Percentiles rank a stretch among this genome's conserved stretches.
Evolutionary conservation across 306 rosid genomes (phyloP).

Genomic region (Quillaja saponaria): DNA sequence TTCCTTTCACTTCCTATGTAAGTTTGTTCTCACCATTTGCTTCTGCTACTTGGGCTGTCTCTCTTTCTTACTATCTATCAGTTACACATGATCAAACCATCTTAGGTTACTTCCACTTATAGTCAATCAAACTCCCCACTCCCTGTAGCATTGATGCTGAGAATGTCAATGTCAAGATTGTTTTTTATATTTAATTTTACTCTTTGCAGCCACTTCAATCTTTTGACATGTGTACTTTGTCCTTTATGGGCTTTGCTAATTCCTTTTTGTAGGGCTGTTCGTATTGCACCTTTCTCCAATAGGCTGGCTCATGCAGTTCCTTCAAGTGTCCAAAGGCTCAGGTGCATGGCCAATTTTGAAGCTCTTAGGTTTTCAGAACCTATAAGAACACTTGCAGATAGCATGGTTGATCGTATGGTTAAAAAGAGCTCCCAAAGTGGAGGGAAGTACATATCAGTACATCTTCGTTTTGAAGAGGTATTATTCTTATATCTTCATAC

Average conservation of each 20-base stretch:
- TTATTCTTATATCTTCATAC: constrained; percentile 27
- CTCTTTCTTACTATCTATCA: too few species aligned
- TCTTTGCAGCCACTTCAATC: too few species aligned
- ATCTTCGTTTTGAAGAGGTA: constrained; percentile 98
- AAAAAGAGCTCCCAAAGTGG: constrained; percentile 70
- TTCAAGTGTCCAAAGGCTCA: constrained; percentile 70
- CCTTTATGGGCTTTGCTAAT: constrained; percentile 40
- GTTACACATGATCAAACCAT: too few species aligned
- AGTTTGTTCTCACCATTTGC: too few species aligned
- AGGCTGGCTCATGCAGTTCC: constrained; percentile 86
- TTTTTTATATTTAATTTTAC: too few species aligned
- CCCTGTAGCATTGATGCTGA: too few species aligned
- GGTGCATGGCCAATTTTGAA: constrained; percentile 84
- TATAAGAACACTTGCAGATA: constrained; percentile 77
- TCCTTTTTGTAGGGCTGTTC: constrained; percentile 74
- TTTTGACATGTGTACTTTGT: too few species aligned
- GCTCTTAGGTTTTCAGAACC: constrained; percentile 84
- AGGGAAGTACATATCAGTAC: constrained; percentile 92
- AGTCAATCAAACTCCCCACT: too few species aligned
- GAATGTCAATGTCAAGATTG: too few species aligned
- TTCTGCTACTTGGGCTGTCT: too few species aligned
- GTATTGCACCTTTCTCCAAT: constrained; percentile 96
- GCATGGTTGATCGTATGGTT: constrained; percentile 88
- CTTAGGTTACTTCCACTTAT: too few species aligned
- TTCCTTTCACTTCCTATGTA: too few species aligned